Evolutionary conservation across 768 basidiomycete genomes (phyloP).

Genomic region (Crepidotus variabilis): DNA sequence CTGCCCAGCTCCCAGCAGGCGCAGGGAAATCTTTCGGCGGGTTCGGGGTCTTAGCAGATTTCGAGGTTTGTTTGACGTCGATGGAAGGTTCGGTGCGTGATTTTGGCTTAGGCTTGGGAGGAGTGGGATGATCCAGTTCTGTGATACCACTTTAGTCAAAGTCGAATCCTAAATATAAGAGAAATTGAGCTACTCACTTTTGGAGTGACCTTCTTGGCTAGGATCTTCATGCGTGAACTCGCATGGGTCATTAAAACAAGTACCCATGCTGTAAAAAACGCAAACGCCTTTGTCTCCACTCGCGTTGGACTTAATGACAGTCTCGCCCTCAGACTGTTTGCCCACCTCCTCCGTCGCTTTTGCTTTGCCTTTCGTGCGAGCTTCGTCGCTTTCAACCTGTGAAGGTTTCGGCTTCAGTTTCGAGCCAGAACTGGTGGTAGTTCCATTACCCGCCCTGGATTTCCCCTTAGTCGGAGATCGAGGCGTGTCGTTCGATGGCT

Average conservation of each 20-base stretch:
- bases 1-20: neutral
- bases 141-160: neutral
- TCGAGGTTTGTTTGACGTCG: neutral
- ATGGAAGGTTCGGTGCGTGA: neutral
- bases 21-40: neutral
- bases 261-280: conserved; percentile 11
- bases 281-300: conserved; percentile 6
- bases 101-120: neutral
- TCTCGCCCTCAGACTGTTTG: neutral
- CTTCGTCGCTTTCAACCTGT: neutral
- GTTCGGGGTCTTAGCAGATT: no score
- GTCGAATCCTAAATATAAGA: neutral
- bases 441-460: neutral
- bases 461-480: neutral
- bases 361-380: neutral
- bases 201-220: neutral
- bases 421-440: neutral
- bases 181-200: neutral
- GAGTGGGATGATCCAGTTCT: neutral
- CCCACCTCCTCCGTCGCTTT: neutral
- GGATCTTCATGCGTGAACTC: conserved; percentile 12
- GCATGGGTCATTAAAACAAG: conserved; percentile 13
- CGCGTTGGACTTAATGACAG: neutral
- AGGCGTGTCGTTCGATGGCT: neutral
- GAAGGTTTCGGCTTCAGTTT: neutral